Evolutionary conservation across 2,329 filamentous ascomycete species (phyloP).

Genomic region (Piedraia hortae): DNA sequence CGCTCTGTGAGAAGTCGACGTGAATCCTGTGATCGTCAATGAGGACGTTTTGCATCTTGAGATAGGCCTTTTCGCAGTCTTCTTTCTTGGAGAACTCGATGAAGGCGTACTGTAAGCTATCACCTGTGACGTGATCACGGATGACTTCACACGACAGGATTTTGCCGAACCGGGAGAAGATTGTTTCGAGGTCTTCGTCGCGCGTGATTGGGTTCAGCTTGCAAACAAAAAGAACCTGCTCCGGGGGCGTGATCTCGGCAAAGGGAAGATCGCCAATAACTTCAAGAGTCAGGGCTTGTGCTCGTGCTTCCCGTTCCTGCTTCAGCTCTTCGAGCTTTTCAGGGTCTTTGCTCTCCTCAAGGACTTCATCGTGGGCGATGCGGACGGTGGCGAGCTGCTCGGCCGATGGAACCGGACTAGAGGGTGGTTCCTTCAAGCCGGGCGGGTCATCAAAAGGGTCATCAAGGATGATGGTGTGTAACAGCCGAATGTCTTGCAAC

Average conservation of each 20-base stretch:
- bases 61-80: conserved; percentile 82
- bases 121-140: conserved; percentile 71
- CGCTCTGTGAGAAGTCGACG: conserved; percentile 94
- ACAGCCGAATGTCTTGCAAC: conserved; percentile 78
- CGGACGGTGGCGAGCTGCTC: conserved; percentile 75
- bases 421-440: conserved; percentile 46
- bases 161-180: conserved; percentile 88
- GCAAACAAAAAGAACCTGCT: conserved; percentile 95
- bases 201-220: conserved; percentile 92
- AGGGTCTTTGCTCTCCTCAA: conserved; percentile 54
- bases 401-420: conserved; percentile 55
- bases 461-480: conserved; percentile 75
- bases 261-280: conserved; percentile 96
- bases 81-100: conserved; percentile 87
- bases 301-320: conserved; percentile 69
- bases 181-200: conserved; percentile 79
- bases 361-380: conserved; percentile 65
- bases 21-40: conserved; percentile 96
- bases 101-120: conserved; percentile 91
- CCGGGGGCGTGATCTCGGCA: conserved; percentile 86
- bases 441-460: conserved; percentile 70
- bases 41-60: conserved; percentile 94
- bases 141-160: conserved; percentile 93
- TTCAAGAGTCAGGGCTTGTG: conserved; percentile 81
- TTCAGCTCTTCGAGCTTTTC: conserved; percentile 54